Base-by-base conservation (phyloP, 2,329 filamentous ascomycete species). In the Stachybotrys chlorohalonatus region DNA sequence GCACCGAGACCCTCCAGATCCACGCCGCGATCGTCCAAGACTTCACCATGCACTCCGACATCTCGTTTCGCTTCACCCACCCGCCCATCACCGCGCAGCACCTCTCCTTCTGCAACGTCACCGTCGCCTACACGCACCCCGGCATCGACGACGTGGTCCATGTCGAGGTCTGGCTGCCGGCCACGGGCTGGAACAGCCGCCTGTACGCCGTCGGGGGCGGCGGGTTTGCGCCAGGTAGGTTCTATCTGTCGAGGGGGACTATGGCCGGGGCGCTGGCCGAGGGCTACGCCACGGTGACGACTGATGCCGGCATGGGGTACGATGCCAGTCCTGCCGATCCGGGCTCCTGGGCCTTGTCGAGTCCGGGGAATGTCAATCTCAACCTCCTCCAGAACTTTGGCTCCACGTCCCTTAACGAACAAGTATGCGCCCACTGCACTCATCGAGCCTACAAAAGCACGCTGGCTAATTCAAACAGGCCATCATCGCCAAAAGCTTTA, bases 401-500 rank as follows among this genome's bases (percentile, higher is more conserved):
- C 16, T 61, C 64, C 52, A 42, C 16, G 31, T n/a, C 31, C 11
- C 16, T 52, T 8, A 45, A 30, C 36, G 50, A 52, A 9, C 13
- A 17, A 32, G 50, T 52, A 45, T 17, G 49, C 9, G 24, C 24
- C 24, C 24, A 24, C 24, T 24, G 24, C n/a, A 45, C 39, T 45
- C 39, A 45, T n/a, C 39, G n/a, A 45, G n/a, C 39, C 2, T 6
- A 11, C 47, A 24, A 24, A 24, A 2, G 4, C 30, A 17, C 16
- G 48, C 13, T 1, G 7, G 15, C 48, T 49, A 30, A 11, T 47
- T 47, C 16, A n/a, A 47, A 47, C 46, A 47, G 46, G 46, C 46
- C 15, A 47, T 24, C 15, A 16, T 78, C 17, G 74, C 73, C 30
- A 83, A 83, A 62, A 57, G 70, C 6, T 58, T 83, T 30, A 71